Evolutionary conservation across 129 eudicot species (phyloP), one percentile per base, ranked within the genome.

Genomic region (Heracleum sosnowskyi): DNA sequence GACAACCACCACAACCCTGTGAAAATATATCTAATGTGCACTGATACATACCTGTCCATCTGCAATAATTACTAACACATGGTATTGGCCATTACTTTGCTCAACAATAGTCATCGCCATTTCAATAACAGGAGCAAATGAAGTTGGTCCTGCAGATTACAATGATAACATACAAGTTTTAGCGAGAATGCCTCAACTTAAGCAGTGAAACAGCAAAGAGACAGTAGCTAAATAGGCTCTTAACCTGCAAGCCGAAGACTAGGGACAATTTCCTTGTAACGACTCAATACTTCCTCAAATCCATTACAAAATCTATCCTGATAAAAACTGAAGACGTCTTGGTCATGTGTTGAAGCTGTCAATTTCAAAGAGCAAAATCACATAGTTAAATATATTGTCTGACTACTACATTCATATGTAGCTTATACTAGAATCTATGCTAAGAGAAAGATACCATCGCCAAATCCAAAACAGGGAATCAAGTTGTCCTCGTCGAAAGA

Each of bases 401-500:
- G 10, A 44, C 8, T 28, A 77, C 57, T 15, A 5, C 15, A 2
- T 28, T 33, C 18, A 28, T 70, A 55, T 24, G 37, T 40, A n/a
- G 18, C 37, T 63, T 18, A 69, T 41, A 57, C n/a, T 73, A 42
- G 34, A 36, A 76, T 31, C 28, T 53, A 18, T 82, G 68, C 42
- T 47, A 39, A 12, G 37, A 81, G 46, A 81, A 76, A 62, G 39
- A 31, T 96, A 96, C 99, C 99, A 80, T 96, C 99, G 81, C 99
- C 99, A 83, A 96, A 96, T 74, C 99, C 99, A 75, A 76, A 96
- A 80, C 99, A 96, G 26, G 97, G 97, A 69, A 96, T 96, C 86
- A 96, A 79, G 81, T 96, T 96, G 84, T 96, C 99, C 53, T 96
- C 99, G 72, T 96, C 99, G 77, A 96, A 96, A 60, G 95, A 89